phyloP scores from a whole-genome alignment of 148 eudicot genomes.

The Limonium bicolor region DNA sequence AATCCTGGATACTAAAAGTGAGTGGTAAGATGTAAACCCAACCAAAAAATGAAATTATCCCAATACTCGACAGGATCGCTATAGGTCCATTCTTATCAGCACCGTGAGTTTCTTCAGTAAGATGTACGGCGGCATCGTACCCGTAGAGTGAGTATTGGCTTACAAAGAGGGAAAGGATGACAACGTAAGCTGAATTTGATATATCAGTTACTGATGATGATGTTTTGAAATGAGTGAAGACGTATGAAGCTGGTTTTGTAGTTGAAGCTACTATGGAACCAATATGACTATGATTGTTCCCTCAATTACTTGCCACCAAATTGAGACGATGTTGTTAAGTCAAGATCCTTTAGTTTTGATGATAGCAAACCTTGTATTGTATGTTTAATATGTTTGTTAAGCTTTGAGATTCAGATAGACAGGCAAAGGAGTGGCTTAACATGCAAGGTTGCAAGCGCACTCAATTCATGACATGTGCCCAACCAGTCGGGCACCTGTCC shows the following conservation, averaged over 20 bases:
- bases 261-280: conserved; percentile 54
- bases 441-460: too few relatives aligned
- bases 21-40: conserved; percentile 60
- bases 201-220: conserved; percentile 31
- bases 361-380: too few relatives aligned
- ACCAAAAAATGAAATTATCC: conserved; percentile 43
- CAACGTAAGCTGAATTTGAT: conserved; percentile 30
- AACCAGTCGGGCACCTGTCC: too few relatives aligned
- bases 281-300: conserved; percentile 40
- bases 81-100: conserved; percentile 57
- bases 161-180: conserved; percentile 33
- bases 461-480: too few relatives aligned
- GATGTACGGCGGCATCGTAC: conserved; percentile 60
- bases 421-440: too few relatives aligned
- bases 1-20: conserved; percentile 61
- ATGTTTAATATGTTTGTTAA: too few relatives aligned
- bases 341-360: too few relatives aligned
- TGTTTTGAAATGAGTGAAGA: conserved; percentile 39
- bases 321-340: too few relatives aligned
- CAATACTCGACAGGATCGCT: conserved; percentile 48
- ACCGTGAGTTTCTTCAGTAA: conserved; percentile 58
- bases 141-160: conserved; percentile 58
- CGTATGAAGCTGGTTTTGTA: conserved; percentile 41
- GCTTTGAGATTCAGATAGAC: too few relatives aligned
- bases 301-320: conserved; percentile 66